Base-by-base conservation (phyloP, 164 flowering plant genomes). In the Kingdonia uniflora region DNA sequence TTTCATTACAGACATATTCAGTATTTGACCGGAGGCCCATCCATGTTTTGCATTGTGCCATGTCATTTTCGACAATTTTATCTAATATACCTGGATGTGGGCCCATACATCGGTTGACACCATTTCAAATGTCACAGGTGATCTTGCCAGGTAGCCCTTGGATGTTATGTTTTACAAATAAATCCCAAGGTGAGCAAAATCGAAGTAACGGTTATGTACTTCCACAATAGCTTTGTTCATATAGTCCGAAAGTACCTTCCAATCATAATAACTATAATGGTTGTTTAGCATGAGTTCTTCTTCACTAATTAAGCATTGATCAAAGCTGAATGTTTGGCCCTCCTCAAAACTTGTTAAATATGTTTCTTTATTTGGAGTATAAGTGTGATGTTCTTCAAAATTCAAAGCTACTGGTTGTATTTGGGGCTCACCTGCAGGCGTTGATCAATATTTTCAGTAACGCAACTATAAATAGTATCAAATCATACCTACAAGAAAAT, bases 231-330 rank as follows among this genome's bases (percentile, higher is more conserved):
- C n/a, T n/a, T 38, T 87, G 57, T 84, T 79, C 21, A 77, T 61
- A 41, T 80, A 77, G 51, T 92, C 95, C 54, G 84, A 86, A 43
- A 92, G 77, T 26, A 81, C 76, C 65, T 80, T 74, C 52, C 69
- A 69, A 54, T 84, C 83, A 51, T n/a, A n/a, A n/a, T 51, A 56
- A 52, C 69, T 63, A 55, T 72, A n/a, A n/a, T n/a, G 70, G 53
- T 68, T 74, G 64, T 71, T 63, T 5, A 80, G 57, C 25, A 67
- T 69, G 52, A 71, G 61, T 37, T 74, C 83, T 3, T 78, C 75
- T 62, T 80, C 80, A 48, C 69, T 69, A 49, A 71, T 55, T 63
- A 85, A 59, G 22, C 76, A 64, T 19, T 71, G 76, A 43, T 84
- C 81, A 37, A 74, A 70, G 23, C 72, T 46, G 8, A 68, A 58